These are phyloP conservation scores for Ceratobasidium sp. DNA, from an alignment of 1,284 basidiomycete species.

Conservation along the genomic window DNA sequence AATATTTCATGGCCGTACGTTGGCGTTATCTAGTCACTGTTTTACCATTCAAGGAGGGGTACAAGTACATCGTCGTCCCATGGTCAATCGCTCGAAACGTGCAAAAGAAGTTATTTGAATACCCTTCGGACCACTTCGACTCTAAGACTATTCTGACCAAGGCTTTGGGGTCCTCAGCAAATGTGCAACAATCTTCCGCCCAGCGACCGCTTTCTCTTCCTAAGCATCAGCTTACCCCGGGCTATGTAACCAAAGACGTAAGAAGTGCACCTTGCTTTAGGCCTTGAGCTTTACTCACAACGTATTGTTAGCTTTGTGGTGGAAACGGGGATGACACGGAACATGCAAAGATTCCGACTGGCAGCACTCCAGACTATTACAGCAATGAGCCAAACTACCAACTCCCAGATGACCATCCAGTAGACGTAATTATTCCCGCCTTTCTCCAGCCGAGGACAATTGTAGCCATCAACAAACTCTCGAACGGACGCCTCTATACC, in stretches of 20 bases:
- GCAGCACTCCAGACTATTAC: constrained; percentile 7
- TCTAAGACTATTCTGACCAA: constrained; percentile 3
- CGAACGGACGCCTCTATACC: constrained; percentile 2
- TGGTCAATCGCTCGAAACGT: constrained; percentile 42
- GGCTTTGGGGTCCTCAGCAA: neutral
- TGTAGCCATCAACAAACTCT: constrained; percentile 36
- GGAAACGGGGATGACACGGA: constrained; percentile 35
- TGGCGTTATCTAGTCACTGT: constrained; percentile 8
- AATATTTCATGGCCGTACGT: neutral
- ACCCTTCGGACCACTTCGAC: constrained; percentile 34
- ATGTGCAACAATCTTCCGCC: neutral
- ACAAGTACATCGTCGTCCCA: constrained; percentile 28
- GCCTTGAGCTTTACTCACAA: neutral
- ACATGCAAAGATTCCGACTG: constrained; percentile 4
- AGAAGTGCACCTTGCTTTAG: neutral
- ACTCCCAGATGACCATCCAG: constrained; percentile 21
- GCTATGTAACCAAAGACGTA: constrained; percentile 38
- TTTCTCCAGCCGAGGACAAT: constrained; percentile 22
- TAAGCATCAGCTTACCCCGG: neutral
- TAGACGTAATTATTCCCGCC: constrained; percentile 28
- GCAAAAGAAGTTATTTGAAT: constrained; percentile 21
- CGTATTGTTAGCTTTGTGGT: constrained; percentile 16
- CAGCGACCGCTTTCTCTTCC: constrained; percentile 19
- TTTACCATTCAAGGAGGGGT: constrained; percentile 37
- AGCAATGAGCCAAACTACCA: constrained; percentile 22